A percentile compares a stretch with the other conserved stretches of the same genome.
phyloP scores from a whole-genome alignment of 768 basidiomycete species.

The Tricholoma furcatifolium region DNA sequence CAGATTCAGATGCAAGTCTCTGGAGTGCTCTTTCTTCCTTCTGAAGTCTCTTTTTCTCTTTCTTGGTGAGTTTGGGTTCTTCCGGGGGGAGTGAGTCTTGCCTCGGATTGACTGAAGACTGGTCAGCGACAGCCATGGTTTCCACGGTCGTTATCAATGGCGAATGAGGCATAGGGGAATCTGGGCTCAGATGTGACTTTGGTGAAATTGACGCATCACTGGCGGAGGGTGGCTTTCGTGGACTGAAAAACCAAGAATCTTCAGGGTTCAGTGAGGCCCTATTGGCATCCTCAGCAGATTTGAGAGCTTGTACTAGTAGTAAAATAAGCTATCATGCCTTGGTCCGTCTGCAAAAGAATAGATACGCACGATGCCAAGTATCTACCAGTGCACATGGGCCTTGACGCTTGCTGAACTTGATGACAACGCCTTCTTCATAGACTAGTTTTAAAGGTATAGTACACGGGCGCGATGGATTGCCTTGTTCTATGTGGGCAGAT shows the following conservation, averaged over 20 bases:
- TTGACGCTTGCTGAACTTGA: slow-evolving; percentile 35
- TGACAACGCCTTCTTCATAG: slow-evolving; percentile 40
- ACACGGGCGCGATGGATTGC: slow-evolving; percentile 24
- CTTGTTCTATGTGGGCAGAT: slow-evolving; percentile 34
- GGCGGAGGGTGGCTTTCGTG: slow-evolving; percentile 6
- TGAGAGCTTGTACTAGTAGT: no score
- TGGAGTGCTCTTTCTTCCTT: slow-evolving; percentile 1
- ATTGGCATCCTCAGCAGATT: neutral
- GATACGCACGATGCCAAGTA: slow-evolving; percentile 39
- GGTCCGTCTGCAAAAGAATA: neutral
- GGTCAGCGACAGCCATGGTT: no score
- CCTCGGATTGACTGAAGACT: neutral
- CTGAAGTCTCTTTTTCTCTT: neutral
- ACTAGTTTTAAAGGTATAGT: slow-evolving; percentile 39
- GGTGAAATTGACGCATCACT: neutral
- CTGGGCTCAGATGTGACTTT: neutral
- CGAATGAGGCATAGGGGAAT: no score
- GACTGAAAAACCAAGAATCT: slow-evolving; percentile 32
- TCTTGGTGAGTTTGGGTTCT: slow-evolving; percentile 5
- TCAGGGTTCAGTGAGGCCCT: neutral
- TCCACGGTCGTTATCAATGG: no score
- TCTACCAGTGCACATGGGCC: slow-evolving; percentile 28
- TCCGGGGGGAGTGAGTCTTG: neutral
- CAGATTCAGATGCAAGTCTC: neutral
- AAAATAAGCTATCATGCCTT: neutral